phyloP scores from a whole-genome alignment of 345 rosid genomes.

The Ceriops zippeliana region DNA sequence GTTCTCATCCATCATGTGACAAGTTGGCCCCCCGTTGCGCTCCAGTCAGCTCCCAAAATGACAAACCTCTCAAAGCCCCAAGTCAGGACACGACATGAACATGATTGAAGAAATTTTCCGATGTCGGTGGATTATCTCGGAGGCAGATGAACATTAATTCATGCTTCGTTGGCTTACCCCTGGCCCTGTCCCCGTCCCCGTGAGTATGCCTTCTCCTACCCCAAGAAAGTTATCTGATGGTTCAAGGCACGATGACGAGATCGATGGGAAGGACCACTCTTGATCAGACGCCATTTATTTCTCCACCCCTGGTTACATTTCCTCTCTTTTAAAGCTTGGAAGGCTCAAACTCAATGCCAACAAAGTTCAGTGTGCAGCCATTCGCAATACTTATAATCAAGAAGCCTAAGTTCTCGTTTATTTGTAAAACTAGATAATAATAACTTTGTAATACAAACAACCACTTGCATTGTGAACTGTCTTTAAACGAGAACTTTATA shows the following conservation, averaged over 20 bases:
- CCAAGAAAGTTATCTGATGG: conserved; percentile 9
- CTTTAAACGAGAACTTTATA: too few species aligned
- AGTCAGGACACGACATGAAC: not conserved
- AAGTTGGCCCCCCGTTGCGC: conserved; percentile 2
- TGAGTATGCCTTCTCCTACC: conserved; percentile 4
- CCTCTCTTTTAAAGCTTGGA: conserved; percentile 31
- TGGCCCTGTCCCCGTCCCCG: not conserved
- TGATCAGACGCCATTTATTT: not conserved
- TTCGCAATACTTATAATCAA: too few species aligned
- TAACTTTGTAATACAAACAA: too few species aligned
- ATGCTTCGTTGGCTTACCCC: conserved; percentile 30
- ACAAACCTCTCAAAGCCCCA: not conserved
- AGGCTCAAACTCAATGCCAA: not conserved
- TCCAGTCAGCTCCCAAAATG: not conserved
- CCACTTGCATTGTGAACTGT: too few species aligned
- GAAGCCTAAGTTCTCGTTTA: too few species aligned
- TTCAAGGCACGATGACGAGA: not conserved
- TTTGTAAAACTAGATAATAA: too few species aligned
- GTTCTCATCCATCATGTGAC: conserved; percentile 8
- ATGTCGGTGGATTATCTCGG: not conserved
- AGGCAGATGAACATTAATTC: conserved; percentile 5
- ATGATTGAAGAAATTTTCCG: not conserved
- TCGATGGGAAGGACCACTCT: conserved; percentile 27
- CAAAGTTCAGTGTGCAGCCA: not conserved
- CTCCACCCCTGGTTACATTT: conserved; percentile 23